Evolutionary conservation across 495 filamentous ascomycete genomes (phyloP).

Genomic region (Xylaria grammica): DNA sequence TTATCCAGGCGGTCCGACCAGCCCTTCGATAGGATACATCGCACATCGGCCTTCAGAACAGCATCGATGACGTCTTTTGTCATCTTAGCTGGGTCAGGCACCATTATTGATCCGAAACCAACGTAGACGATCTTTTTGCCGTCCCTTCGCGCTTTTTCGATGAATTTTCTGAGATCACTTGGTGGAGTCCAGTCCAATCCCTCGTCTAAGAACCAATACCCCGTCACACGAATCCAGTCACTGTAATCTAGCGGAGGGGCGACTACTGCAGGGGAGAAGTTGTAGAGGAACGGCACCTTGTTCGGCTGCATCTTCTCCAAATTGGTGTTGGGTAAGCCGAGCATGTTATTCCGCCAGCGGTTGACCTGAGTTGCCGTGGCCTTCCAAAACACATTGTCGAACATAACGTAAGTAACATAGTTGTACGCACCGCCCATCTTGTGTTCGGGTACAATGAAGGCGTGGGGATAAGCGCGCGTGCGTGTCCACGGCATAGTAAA

Average conservation of each 20-base stretch:
- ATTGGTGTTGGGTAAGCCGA: slow-evolving; percentile 79
- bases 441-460: slow-evolving; percentile 91
- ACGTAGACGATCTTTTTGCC: slow-evolving; percentile 95
- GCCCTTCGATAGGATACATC: slow-evolving; percentile 96
- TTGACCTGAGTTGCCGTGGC: slow-evolving; percentile 91
- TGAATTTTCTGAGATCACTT: slow-evolving; percentile 76
- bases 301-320: slow-evolving; percentile 93
- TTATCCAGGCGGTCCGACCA: slow-evolving; percentile 82
- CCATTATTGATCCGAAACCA: slow-evolving; percentile 94
- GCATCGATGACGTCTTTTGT: slow-evolving; percentile 90
- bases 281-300: slow-evolving; percentile 96
- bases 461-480: slow-evolving; percentile 94
- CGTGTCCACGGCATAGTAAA: slow-evolving; percentile 99
- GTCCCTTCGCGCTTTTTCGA: slow-evolving; percentile 75
- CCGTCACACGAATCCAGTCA: slow-evolving; percentile 96
- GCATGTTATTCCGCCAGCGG: slow-evolving; percentile 81
- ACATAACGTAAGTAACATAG: slow-evolving; percentile 93
- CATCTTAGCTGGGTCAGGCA: slow-evolving; percentile 86
- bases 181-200: slow-evolving; percentile 76
- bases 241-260: slow-evolving; percentile 92
- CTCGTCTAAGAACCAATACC: slow-evolving; percentile 97
- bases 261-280: slow-evolving; percentile 92
- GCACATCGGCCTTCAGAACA: slow-evolving; percentile 87
- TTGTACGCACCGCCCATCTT: slow-evolving; percentile 97
- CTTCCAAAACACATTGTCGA: slow-evolving; percentile 97